These are phyloP conservation scores for Bipolaris cookei DNA, from an alignment of 2,329 filamentous ascomycete genomes.

Conservation along the genomic window DNA sequence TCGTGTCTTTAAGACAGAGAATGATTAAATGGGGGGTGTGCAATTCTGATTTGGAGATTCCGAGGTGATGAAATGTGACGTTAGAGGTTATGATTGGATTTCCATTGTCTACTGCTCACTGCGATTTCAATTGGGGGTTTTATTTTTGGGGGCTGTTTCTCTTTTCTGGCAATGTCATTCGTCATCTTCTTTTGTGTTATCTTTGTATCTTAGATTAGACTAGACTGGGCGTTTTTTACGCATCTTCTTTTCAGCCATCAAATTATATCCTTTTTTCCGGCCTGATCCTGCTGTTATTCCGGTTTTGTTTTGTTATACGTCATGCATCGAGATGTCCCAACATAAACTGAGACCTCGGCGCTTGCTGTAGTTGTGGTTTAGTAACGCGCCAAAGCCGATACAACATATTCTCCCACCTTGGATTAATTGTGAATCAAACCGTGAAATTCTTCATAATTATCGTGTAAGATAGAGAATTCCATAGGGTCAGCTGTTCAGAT, in stretches of 20 bases:
- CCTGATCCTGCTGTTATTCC: conserved; percentile 24
- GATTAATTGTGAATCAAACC: conserved; percentile 40
- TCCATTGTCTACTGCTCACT: too few species aligned
- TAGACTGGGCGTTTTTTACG: neutral
- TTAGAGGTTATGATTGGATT: too few species aligned
- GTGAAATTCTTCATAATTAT: conserved; percentile 47
- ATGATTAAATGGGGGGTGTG: too few species aligned
- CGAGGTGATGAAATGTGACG: too few species aligned
- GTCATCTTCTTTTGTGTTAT: neutral
- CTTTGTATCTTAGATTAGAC: neutral
- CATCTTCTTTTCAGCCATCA: neutral
- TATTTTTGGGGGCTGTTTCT: neutral
- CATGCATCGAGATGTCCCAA: conserved; percentile 34
- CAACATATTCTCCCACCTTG: conserved; percentile 46
- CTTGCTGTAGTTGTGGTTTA: conserved; percentile 44
- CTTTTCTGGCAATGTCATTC: neutral
- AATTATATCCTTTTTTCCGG: neutral
- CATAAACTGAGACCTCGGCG: conserved; percentile 50
- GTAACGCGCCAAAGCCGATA: conserved; percentile 40
- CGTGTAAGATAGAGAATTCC: neutral
- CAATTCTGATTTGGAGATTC: too few species aligned
- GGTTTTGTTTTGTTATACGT: neutral
- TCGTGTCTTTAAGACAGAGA: too few species aligned
- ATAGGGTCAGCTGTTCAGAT: conserved; percentile 32
- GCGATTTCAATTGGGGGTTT: neutral